Conservation (phyloP, 2,329 filamentous ascomycete genomes). For the Alternaria incomplexa region DNA sequence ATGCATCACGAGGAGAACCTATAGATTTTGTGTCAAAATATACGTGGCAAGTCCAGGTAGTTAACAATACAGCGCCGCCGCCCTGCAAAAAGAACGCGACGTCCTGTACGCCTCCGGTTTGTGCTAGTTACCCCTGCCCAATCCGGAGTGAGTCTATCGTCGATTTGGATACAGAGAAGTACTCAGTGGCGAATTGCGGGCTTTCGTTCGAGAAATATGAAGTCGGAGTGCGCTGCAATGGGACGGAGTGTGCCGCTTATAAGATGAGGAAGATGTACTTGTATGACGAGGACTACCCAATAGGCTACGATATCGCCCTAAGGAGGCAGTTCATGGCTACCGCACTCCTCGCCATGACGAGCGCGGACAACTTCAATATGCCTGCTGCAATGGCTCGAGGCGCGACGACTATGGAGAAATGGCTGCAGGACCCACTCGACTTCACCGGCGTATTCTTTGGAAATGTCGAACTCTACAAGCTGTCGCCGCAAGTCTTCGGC, state of each 20-base stretch:
- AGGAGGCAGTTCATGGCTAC: slow-evolving; percentile 10
- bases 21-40: slow-evolving; percentile 11
- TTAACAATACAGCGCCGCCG: background rate
- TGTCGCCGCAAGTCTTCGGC: slow-evolving; percentile 23
- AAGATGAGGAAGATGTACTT: slow-evolving; percentile 30
- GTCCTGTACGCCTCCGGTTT: background rate
- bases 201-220: slow-evolving; percentile 27
- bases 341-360: slow-evolving; percentile 16
- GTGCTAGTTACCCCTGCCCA: slow-evolving; percentile 25
- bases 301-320: slow-evolving; percentile 11
- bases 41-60: slow-evolving; percentile 22
- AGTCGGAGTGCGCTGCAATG: slow-evolving; percentile 26
- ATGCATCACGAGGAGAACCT: background rate
- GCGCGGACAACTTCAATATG: slow-evolving; percentile 25
- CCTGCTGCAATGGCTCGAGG: slow-evolving; percentile 6
- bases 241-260: slow-evolving; percentile 19
- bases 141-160: slow-evolving; percentile 26
- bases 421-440: slow-evolving; percentile 7
- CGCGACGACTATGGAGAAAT: slow-evolving; percentile 32
- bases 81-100: slow-evolving; percentile 7
- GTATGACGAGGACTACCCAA: slow-evolving; percentile 19
- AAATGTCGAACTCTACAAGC: slow-evolving; percentile 26
- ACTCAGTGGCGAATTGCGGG: slow-evolving; percentile 26
- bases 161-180: background rate
- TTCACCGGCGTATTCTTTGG: slow-evolving; percentile 25